Evolutionary conservation across 2,329 filamentous ascomycete species (phyloP), one percentile per base, ranked within the genome.

Genomic region (Colletotrichum plurivorum): DNA sequence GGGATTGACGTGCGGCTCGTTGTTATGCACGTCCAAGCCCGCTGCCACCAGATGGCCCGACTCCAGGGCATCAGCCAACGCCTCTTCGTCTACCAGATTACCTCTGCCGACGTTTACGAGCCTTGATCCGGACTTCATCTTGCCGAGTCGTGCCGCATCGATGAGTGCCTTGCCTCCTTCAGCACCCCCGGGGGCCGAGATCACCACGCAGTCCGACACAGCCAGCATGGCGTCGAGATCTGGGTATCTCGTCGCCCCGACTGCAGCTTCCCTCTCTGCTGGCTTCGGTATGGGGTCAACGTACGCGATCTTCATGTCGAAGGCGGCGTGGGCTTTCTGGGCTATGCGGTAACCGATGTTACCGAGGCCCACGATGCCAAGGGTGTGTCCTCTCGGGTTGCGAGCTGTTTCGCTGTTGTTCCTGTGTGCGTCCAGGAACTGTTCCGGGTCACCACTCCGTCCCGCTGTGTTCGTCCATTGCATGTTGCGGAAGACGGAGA

Each of bases 361-460:
- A 0, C 89, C 89, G 1, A 91, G 79, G 0, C 89, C 89, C 8
- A 92, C 83, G 18, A 92, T 83, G 1, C 89, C 89, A 0, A 92
- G 80, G 0, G 78, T 80, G 55, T 85, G 84, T 4, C 83, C 83
- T 8, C 82, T 80, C 0, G 89, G 89, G 71, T 92, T 90, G 63
- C 84, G 84, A 1, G 88, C 87, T 1, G 84, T 81, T 1, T 84
- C 80, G 0, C 86, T 84, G 1, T 85, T 83, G 68, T 88, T 83
- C 4, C 81, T 81, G 72, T 90, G 88, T 2, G 88, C 88, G 58
- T 88, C 84, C 5, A 78, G 73, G 73, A 89, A 62, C n/a, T 56
- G 25, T 12, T 77, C 75, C 0, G 80, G 71, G 62, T 83, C 78
- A 16, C 80, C 76, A 3, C 82, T 81, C 6, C 86, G 81, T 0